phyloP scores from a whole-genome alignment of 768 basidiomycete genomes.

The Leccinum uliginosum region DNA sequence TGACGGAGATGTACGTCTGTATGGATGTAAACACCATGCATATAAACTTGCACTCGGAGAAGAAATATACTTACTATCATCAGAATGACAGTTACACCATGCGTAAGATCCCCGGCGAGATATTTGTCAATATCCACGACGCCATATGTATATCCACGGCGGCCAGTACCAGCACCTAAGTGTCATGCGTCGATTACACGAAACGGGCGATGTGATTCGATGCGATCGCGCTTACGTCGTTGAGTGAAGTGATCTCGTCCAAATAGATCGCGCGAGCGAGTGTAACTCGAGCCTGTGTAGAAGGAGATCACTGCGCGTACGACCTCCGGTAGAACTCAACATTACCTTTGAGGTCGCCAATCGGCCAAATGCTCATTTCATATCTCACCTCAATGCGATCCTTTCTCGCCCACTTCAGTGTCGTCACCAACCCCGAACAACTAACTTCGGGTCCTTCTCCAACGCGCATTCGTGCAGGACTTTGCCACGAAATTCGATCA shows the following conservation, averaged over 20 bases:
- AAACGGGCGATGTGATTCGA: no score
- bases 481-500: not conserved
- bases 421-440: not conserved
- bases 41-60: no score
- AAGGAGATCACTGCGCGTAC: not conserved
- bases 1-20: not conserved
- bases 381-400: slow-evolving; percentile 2
- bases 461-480: slow-evolving; percentile 1
- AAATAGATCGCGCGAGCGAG: slow-evolving; percentile 1
- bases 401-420: slow-evolving; percentile 2
- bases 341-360: slow-evolving; percentile 1
- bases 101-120: no score
- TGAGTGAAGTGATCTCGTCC: not conserved
- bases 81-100: no score
- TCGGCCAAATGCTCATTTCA: not conserved
- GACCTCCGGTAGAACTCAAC: no score
- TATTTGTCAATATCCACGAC: no score
- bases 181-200: no score
- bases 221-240: not conserved
- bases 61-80: no score
- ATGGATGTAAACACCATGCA: no score
- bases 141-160: no score
- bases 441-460: not conserved
- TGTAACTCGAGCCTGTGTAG: not conserved
- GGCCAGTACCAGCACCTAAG: no score